Evolutionary conservation across 2,329 filamentous ascomycete genomes (phyloP).

Genomic region (Gyromitra esculenta): DNA sequence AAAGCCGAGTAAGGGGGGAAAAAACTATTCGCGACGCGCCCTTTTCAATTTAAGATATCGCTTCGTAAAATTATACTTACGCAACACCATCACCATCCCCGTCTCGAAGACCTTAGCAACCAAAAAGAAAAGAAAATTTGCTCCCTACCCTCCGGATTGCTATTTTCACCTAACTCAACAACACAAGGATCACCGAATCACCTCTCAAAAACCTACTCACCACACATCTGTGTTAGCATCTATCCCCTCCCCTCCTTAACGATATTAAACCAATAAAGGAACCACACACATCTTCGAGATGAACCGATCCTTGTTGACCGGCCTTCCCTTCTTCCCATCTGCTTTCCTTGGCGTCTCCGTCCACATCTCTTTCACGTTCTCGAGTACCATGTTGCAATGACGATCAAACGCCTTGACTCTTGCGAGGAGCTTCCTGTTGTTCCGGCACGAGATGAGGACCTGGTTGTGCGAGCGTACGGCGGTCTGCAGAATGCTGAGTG

Average conservation of each 20-base stretch:
- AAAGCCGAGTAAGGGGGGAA: slow-evolving; percentile 1
- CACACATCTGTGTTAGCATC: slow-evolving; percentile 34
- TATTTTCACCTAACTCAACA: slow-evolving; percentile 72
- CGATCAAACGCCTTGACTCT: slow-evolving; percentile 98
- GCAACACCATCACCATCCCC: slow-evolving; percentile 1
- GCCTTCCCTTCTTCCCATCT: slow-evolving; percentile 85
- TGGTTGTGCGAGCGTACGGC: slow-evolving; percentile 94
- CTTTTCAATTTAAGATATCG: slow-evolving; percentile 32
- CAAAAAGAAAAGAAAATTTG: neutral
- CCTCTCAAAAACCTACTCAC: slow-evolving; percentile 78
- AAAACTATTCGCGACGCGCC: slow-evolving; percentile 22
- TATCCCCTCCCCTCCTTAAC: neutral
- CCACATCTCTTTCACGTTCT: slow-evolving; percentile 99
- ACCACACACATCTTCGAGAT: slow-evolving; percentile 89
- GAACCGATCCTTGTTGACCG: slow-evolving; percentile 97
- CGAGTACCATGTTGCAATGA: slow-evolving; percentile 98
- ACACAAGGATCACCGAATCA: slow-evolving; percentile 86
- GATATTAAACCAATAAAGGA: neutral
- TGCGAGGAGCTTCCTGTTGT: slow-evolving; percentile 97
- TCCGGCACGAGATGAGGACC: slow-evolving; percentile 95
- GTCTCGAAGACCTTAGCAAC: neutral
- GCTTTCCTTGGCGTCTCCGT: slow-evolving; percentile 87
- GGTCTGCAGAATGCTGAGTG: slow-evolving; percentile 93
- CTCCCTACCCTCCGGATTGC: neutral
- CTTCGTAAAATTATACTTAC: slow-evolving; percentile 42